Conservation (phyloP, 208 protist genomes). For the Acanthamoeba sp. region DNA sequence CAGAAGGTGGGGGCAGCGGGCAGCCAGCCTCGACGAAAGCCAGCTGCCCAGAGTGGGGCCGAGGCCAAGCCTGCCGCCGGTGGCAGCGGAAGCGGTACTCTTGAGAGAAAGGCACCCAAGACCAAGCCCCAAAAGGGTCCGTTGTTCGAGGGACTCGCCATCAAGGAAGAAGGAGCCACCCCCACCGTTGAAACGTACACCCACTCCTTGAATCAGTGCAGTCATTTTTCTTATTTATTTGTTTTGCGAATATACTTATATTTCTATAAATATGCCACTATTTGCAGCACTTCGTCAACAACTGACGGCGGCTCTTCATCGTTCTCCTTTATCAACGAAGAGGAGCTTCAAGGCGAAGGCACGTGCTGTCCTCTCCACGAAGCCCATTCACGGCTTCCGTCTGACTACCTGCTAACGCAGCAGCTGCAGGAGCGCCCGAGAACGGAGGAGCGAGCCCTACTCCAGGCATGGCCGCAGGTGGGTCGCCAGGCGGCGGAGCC, state of each 20-base stretch:
- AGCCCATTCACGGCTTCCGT: no score
- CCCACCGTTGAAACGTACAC: no score
- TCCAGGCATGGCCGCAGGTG: neutral
- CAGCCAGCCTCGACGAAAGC: neutral
- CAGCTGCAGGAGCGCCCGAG: neutral
- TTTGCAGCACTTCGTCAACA: no score
- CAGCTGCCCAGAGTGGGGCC: neutral
- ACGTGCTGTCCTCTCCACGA: no score
- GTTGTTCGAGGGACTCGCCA: neutral
- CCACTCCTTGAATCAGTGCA: neutral
- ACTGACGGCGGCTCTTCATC: neutral
- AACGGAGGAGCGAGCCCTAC: neutral
- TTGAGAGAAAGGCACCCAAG: neutral
- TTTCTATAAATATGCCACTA: neutral
- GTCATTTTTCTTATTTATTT: neutral
- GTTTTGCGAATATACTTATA: neutral
- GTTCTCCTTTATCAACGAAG: neutral
- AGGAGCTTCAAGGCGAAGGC: no score
- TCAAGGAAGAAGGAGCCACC: neutral
- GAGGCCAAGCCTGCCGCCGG: neutral
- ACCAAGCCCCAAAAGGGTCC: neutral
- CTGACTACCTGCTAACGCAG: no score
- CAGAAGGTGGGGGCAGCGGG: neutral
- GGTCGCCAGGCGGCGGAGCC: neutral
- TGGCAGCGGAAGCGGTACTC: no score